Percentiles rank a stretch among this genome's conserved stretches.
Conservation (phyloP, 1,284 basidiomycete species). For the Cutaneotrichosporon daszewskae region DNA sequence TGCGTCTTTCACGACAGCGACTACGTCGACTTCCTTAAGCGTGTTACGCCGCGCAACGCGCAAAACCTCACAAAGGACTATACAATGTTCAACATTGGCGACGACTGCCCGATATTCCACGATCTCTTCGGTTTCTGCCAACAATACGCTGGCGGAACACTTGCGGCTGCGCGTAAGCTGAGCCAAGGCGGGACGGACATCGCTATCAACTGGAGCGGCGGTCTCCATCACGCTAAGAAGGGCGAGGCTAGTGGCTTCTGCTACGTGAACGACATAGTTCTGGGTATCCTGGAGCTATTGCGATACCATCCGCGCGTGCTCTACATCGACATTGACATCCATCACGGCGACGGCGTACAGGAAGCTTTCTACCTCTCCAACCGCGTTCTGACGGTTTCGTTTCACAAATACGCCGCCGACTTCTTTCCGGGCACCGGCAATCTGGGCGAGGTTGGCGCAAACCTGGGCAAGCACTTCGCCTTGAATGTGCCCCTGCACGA, state of each 20-base stretch:
- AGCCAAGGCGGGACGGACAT: slow-evolving; percentile 85
- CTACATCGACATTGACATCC: slow-evolving; percentile 96
- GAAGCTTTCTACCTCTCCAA: slow-evolving; percentile 97
- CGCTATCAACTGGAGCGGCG: slow-evolving; percentile 95
- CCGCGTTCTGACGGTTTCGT: slow-evolving; percentile 95
- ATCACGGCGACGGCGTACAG: slow-evolving; percentile 95
- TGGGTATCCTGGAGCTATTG: slow-evolving; percentile 85
- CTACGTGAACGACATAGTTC: slow-evolving; percentile 92
- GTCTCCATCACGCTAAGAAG: slow-evolving; percentile 91
- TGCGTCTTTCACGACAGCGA: slow-evolving; percentile 85
- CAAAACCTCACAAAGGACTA: slow-evolving; percentile 61
- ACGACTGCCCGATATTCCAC: slow-evolving; percentile 89
- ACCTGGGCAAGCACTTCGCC: slow-evolving; percentile 87
- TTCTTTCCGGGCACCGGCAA: slow-evolving; percentile 97
- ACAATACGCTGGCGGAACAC: slow-evolving; percentile 83
- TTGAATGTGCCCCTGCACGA: slow-evolving; percentile 94
- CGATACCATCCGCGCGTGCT: slow-evolving; percentile 83
- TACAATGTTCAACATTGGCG: slow-evolving; percentile 79
- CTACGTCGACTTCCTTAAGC: slow-evolving; percentile 89
- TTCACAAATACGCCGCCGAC: slow-evolving; percentile 98
- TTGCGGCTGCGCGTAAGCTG: slow-evolving; percentile 83
- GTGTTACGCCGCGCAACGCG: slow-evolving; percentile 45
- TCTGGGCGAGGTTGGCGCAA: slow-evolving; percentile 78
- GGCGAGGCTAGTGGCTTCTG: slow-evolving; percentile 95
- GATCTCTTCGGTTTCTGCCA: slow-evolving; percentile 89